These are phyloP conservation scores for Effrenium voratum DNA, from an alignment of 73 alveolate species.

Conservation along the genomic window DNA sequence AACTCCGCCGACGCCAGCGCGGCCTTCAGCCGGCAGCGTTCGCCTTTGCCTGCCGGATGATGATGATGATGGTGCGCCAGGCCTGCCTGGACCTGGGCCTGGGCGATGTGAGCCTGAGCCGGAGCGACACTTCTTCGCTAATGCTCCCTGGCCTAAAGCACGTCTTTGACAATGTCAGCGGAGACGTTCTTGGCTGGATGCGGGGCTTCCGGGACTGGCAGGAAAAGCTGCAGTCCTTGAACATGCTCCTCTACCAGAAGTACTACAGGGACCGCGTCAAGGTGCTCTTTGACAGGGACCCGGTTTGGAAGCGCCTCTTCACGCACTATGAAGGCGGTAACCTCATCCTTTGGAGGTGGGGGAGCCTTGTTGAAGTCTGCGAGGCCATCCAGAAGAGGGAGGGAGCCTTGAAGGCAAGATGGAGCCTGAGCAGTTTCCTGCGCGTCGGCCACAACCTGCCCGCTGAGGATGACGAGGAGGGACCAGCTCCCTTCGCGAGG, in stretches of 20 bases:
- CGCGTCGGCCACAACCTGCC: background rate
- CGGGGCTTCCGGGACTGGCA: background rate
- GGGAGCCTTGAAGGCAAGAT: background rate
- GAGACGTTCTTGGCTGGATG: background rate
- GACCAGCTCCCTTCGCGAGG: background rate
- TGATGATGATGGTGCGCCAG: background rate
- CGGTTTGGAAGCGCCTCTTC: background rate
- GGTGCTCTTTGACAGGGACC: background rate
- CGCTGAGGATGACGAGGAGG: background rate
- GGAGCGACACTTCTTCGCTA: background rate
- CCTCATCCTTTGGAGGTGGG: conserved; percentile 40
- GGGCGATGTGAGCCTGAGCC: background rate
- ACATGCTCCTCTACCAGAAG: conserved; percentile 7
- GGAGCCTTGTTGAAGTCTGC: background rate
- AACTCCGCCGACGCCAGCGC: too few relatives aligned
- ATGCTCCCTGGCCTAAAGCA: conserved; percentile 9
- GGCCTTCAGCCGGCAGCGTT: too few relatives aligned
- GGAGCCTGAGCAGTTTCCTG: background rate
- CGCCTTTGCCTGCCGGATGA: too few relatives aligned
- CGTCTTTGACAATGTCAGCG: background rate
- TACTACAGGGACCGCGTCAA: conserved; percentile 14
- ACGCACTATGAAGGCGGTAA: background rate
- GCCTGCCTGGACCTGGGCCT: background rate
- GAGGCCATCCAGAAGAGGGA: background rate
- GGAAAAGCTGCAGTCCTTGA: background rate